Percentiles rank a stretch among this genome's conserved stretches.
phyloP scores from a whole-genome alignment of 768 basidiomycete genomes.

The Candolleomyces eurysporus region DNA sequence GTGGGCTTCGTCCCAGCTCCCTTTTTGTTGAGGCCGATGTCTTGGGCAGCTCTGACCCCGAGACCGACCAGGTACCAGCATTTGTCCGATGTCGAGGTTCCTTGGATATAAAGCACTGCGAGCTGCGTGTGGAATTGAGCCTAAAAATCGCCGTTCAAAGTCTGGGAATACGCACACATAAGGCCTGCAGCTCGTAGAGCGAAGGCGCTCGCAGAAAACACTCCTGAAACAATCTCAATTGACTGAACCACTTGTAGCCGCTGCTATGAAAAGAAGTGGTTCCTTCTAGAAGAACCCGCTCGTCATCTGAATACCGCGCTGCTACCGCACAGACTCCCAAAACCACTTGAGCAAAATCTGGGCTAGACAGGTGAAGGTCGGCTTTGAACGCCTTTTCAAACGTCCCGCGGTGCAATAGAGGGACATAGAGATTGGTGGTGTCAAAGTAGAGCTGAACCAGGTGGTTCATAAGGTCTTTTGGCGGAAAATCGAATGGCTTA shows the following conservation, averaged over 20 bases:
- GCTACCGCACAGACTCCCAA: constrained; percentile 66
- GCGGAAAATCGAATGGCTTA: constrained; percentile 38
- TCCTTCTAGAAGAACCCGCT: constrained; percentile 40
- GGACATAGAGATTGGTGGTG: constrained; percentile 44
- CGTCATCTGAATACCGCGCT: constrained; percentile 51
- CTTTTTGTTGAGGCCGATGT: constrained; percentile 63
- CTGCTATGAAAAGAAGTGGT: constrained; percentile 32
- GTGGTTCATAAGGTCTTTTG: constrained; percentile 36
- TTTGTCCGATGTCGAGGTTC: constrained; percentile 48
- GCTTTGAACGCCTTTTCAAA: constrained; percentile 50
- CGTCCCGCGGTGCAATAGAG: constrained; percentile 64
- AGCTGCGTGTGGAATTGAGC: constrained; percentile 27
- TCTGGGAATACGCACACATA: constrained; percentile 34
- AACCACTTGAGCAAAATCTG: constrained; percentile 50
- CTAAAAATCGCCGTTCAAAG: background rate
- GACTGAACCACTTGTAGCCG: constrained; percentile 56
- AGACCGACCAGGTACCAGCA: constrained; percentile 62
- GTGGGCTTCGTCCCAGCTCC: constrained; percentile 27
- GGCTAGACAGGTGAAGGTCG: constrained; percentile 44
- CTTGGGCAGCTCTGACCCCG: constrained; percentile 64
- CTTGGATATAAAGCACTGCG: constrained; percentile 42
- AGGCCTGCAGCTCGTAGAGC: constrained; percentile 68
- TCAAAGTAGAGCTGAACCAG: constrained; percentile 62
- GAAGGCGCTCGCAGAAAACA: constrained; percentile 55
- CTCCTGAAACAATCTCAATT: constrained; percentile 56